Evolutionary conservation across 2,329 filamentous ascomycete genomes (phyloP).

Genomic region (Cercospora sp.): DNA sequence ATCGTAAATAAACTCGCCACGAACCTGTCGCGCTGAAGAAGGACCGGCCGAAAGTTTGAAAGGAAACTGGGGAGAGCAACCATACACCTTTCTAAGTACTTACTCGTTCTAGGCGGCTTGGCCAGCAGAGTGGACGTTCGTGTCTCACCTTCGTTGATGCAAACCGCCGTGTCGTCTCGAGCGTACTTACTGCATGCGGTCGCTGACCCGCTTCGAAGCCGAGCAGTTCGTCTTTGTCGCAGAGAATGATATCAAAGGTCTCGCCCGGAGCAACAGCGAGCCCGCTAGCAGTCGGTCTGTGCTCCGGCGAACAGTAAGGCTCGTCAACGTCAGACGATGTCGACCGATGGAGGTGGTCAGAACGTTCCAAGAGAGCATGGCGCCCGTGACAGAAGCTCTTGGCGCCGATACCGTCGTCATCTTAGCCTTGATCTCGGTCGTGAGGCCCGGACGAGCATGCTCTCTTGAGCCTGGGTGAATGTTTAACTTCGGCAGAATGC

Average conservation of each 20-base stretch:
- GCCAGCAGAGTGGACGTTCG: neutral
- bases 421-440: constrained; percentile 1
- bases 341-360: neutral
- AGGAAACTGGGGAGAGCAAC: neutral
- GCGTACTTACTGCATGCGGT: neutral
- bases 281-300: neutral
- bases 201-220: neutral
- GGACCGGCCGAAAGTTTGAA: neutral
- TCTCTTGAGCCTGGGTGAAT: constrained; percentile 1
- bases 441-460: neutral
- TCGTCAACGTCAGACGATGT: constrained; percentile 3
- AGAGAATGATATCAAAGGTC: neutral
- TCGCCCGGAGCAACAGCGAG: neutral
- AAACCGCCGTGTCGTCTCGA: neutral
- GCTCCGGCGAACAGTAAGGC: neutral
- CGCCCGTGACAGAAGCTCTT: neutral
- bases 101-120: neutral
- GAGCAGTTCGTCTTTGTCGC: neutral
- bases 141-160: constrained; percentile 6
- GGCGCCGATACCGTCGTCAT: constrained; percentile 3
- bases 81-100: neutral
- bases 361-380: neutral
- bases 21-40: constrained; percentile 12
- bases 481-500: neutral
- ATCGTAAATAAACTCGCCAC: neutral